Evolutionary conservation across 345 rosid genomes (phyloP).

Genomic region (Brassica cretica): DNA sequence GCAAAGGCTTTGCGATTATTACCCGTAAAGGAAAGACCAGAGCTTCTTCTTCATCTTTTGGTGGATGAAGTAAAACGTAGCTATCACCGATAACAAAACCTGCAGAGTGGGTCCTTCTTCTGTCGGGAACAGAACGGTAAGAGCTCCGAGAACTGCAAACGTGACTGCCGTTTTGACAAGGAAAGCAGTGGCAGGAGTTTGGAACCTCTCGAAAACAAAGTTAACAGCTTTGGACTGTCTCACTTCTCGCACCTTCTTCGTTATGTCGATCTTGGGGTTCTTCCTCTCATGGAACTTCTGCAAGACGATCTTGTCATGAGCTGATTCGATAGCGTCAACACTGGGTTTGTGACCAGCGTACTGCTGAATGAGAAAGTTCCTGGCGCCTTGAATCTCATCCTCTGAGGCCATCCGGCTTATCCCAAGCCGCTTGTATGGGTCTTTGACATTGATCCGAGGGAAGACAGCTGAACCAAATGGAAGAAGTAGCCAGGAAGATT

Average conservation of each 20-base stretch:
- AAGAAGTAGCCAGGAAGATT: constrained; percentile 9
- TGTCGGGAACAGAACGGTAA: constrained; percentile 84
- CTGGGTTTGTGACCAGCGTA: constrained; percentile 89
- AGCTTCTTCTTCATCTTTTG: constrained; percentile 73
- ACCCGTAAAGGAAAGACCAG: constrained; percentile 81
- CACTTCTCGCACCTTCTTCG: constrained; percentile 72
- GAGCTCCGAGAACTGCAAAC: constrained; percentile 70
- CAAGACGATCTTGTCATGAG: constrained; percentile 91
- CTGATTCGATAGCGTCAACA: constrained; percentile 86
- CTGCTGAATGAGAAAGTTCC: constrained; percentile 79
- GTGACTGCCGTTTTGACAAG: constrained; percentile 62
- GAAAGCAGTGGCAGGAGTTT: constrained; percentile 63
- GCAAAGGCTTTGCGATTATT: neutral
- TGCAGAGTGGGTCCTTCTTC: constrained; percentile 97
- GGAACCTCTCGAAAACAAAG: constrained; percentile 70
- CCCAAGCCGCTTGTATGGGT: constrained; percentile 89
- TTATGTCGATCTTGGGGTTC: constrained; percentile 76
- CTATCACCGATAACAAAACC: constrained; percentile 71
- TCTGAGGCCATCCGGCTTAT: constrained; percentile 93
- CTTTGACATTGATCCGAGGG: constrained; percentile 80
- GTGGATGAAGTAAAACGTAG: constrained; percentile 75
- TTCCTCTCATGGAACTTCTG: constrained; percentile 84
- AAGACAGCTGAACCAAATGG: constrained; percentile 55
- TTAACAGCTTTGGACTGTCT: constrained; percentile 68
- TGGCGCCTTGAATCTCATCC: constrained; percentile 89